Evolutionary conservation across 1,284 basidiomycete species (phyloP).

Genomic region (Apiotrichum montevideense): DNA sequence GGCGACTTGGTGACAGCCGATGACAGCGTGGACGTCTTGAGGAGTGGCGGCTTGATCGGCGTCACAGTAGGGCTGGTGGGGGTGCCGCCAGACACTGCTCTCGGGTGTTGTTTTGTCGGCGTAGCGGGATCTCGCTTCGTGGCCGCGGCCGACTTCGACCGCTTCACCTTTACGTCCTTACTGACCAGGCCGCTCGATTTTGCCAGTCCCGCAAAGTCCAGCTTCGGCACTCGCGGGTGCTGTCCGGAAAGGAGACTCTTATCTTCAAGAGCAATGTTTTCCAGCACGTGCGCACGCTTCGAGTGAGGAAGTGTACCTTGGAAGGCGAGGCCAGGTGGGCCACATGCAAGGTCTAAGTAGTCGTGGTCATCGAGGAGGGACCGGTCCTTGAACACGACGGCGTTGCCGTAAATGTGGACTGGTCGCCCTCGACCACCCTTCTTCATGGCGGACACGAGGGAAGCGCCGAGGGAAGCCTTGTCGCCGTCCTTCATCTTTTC

Average conservation of each 20-base stretch:
- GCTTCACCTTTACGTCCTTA: constrained; percentile 32
- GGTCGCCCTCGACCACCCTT: constrained; percentile 49
- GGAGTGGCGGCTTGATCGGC: not conserved
- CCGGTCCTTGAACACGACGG: constrained; percentile 50
- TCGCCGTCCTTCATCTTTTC: constrained; percentile 15
- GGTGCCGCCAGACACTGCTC: not conserved
- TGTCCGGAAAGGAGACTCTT: constrained; percentile 42
- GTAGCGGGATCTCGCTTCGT: constrained; percentile 10
- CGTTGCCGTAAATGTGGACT: constrained; percentile 47
- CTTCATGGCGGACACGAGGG: constrained; percentile 45
- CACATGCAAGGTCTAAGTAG: constrained; percentile 49
- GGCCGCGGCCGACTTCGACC: constrained; percentile 10
- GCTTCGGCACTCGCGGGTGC: constrained; percentile 37
- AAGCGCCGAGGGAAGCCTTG: constrained; percentile 19
- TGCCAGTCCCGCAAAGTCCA: constrained; percentile 40
- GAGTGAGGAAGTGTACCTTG: constrained; percentile 33
- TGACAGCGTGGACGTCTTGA: not conserved
- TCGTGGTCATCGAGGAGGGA: constrained; percentile 46
- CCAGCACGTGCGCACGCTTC: constrained; percentile 44
- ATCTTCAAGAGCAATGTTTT: constrained; percentile 46
- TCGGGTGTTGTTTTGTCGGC: constrained; percentile 6
- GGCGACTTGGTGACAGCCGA: constrained; percentile 22
- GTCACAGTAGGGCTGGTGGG: not conserved
- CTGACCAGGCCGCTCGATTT: constrained; percentile 33
- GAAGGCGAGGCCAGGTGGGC: constrained; percentile 45